Base-by-base conservation (phyloP, 192 early-diverging fungal genomes). In the Coemansia sp. region DNA sequence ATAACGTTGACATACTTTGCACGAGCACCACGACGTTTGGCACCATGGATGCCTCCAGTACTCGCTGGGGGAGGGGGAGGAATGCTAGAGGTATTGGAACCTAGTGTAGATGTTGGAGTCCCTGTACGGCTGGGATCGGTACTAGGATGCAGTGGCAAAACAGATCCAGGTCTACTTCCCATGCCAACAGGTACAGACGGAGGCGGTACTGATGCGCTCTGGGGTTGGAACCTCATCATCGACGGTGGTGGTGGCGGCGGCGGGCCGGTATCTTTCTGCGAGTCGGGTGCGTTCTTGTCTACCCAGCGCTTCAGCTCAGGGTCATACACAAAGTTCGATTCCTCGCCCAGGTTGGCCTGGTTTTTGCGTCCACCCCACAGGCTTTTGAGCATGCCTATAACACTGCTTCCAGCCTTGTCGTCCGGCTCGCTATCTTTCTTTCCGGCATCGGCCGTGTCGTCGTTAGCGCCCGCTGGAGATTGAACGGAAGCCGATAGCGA, bases 281-380 rank as follows among this genome's bases (percentile, higher is more conserved):
- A 64, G 14, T 48, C 61, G 18, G 80, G 49, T 6, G 81, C 73
- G 52, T 72, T 83, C 67, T 75, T 77, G 58, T 77, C 73, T 18
- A 99, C 92, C 94, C 95, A 99, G 61, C 90, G 84, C 62, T 94
- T 89, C 65, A 88, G 87, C 26, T 88, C 90, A 26, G 89, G 85
- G 76, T 99, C 97, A 77, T 91, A 99, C 67, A 90, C 91, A 73
- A 95, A 93, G 5, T 88, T 78, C 38, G 80, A 93, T 55, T 92
- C 89, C 64, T 95, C 89, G 10, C 94, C 95, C 58, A 97, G 68
- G 72, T 99, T 93, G 3, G 94, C 97, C 71, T 91, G 90, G 52
- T 72, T 79, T 56, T 80, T 83, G 72, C 71, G 72, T 2, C 66
- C 67, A 39, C 83, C 77, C 68, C 85, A 85, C 11, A 85, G 60